Base-by-base conservation (phyloP, 2,329 filamentous ascomycete genomes). In the Mycogone perniciosa region DNA sequence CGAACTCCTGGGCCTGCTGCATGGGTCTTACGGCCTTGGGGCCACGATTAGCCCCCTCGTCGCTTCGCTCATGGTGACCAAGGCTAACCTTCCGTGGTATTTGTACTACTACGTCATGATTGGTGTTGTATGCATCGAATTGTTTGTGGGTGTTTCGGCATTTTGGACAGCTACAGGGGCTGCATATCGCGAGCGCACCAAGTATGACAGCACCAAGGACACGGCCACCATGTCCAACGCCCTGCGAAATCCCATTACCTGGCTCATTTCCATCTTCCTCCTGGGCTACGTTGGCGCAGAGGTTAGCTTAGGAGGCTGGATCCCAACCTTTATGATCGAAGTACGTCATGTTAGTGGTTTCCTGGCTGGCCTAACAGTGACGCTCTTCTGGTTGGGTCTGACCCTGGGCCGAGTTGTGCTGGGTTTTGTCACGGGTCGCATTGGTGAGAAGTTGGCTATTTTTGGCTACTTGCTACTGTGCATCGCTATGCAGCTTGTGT, bases 291-390 rank as follows among this genome's bases (percentile, higher is more conserved):
- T 92, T 1, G 89, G 89, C 4, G 77, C 81, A 5, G 89, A 95
- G 67, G 85, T 89, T 53, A 82, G 81, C 1, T 71, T 90, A 2
- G 85, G 85, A 7, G 71, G 88, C 11, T 93, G 88, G 88, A 85
- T 95, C 55, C 84, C 89, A 44, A 85, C 84, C 1, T 95, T 95
- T 64, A 95, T 95, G 88, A 81, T 91, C n/a, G 74, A 79, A 20
- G 83, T 90, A 27, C 80, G 90, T 10, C 67, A 84, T 35, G 88
- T 84, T 4, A 76, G 74, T 27, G 72, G 81, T 0, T 92, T 93
- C 61, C 76, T 82, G 2, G 84, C 85, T 33, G 89, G 89, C 3
- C 81, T 93, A 70, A 82, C 81, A 0, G 84, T 83, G 0, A 92
- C 88, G 0, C 84, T 88, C 0, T 95, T 92, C 69, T 95, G 89